Conservation (phyloP, 495 filamentous ascomycete genomes). For the Schizothecium vesticola region DNA sequence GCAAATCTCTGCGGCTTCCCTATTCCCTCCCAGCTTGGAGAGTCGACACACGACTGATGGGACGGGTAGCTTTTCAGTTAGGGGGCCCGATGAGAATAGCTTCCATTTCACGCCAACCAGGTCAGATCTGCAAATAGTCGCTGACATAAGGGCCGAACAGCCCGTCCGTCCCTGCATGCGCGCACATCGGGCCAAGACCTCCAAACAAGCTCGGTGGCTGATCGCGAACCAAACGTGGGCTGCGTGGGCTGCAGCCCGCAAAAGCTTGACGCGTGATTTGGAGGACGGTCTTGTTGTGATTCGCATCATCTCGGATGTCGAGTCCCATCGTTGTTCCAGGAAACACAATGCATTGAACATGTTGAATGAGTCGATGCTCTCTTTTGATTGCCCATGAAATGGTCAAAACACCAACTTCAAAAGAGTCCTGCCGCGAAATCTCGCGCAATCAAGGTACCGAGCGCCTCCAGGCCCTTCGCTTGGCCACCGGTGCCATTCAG, state of each 20-base stretch:
- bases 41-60: no score
- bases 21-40: no score
- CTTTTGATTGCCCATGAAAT: background rate
- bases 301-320: background rate
- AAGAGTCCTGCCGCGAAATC: background rate
- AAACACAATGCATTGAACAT: background rate
- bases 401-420: background rate
- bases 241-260: background rate
- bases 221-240: slow-evolving; percentile 10
- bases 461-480: background rate
- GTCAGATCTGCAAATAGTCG: slow-evolving; percentile 9
- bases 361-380: background rate
- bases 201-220: background rate
- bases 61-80: no score
- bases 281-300: background rate
- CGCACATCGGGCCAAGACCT: background rate
- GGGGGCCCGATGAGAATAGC: background rate
- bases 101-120: background rate
- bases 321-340: background rate
- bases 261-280: background rate
- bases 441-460: background rate
- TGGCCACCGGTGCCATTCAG: background rate
- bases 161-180: slow-evolving; percentile 2
- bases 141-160: slow-evolving; percentile 6
- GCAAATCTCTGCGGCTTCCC: background rate